Percentiles rank a stretch among this genome's conserved stretches.
phyloP scores from a whole-genome alignment of 805 yeast genomes.

The Candida boleticola region DNA sequence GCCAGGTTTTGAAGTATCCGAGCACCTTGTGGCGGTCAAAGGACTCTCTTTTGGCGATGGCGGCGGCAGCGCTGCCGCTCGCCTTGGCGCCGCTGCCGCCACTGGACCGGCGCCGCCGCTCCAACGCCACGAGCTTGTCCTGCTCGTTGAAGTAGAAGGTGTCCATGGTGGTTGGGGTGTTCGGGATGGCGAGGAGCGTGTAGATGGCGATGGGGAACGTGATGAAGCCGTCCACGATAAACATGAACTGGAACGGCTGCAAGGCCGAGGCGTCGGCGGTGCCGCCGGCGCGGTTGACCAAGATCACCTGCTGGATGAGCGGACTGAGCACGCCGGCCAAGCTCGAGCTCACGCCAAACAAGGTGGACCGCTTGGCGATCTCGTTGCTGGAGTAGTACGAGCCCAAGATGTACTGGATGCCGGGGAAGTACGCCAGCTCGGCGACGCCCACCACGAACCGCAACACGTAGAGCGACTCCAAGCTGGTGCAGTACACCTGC shows the following conservation, averaged over 20 bases:
- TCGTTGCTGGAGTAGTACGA: slow-evolving; percentile 34
- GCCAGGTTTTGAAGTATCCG: slow-evolving; percentile 18
- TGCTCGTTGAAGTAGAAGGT: slow-evolving; percentile 42
- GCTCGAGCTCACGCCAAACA: slow-evolving; percentile 32
- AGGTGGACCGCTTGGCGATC: slow-evolving; percentile 33
- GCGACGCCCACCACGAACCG: slow-evolving; percentile 20
- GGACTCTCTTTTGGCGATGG: slow-evolving; percentile 10
- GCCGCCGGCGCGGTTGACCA: background rate
- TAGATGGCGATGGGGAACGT: slow-evolving; percentile 38
- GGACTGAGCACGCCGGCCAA: slow-evolving; percentile 38
- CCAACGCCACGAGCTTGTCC: slow-evolving; percentile 31
- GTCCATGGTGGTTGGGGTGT: slow-evolving; percentile 44
- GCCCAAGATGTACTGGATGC: slow-evolving; percentile 24
- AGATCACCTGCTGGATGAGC: slow-evolving; percentile 28
- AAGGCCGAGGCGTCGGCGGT: slow-evolving; percentile 13
- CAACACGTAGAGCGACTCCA: slow-evolving; percentile 24
- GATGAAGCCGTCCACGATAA: slow-evolving; percentile 43
- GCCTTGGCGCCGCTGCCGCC: background rate
- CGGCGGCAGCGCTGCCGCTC: background rate
- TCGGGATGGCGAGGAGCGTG: slow-evolving; percentile 44
- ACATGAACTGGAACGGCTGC: slow-evolving; percentile 45
- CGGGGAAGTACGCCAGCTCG: slow-evolving; percentile 27
- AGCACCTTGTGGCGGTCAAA: slow-evolving; percentile 14
- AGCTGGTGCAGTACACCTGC: slow-evolving; percentile 27
- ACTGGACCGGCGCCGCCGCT: slow-evolving; percentile 13